Base-by-base conservation (phyloP, 2,329 filamentous ascomycete genomes). In the Trichoderma sp. region DNA sequence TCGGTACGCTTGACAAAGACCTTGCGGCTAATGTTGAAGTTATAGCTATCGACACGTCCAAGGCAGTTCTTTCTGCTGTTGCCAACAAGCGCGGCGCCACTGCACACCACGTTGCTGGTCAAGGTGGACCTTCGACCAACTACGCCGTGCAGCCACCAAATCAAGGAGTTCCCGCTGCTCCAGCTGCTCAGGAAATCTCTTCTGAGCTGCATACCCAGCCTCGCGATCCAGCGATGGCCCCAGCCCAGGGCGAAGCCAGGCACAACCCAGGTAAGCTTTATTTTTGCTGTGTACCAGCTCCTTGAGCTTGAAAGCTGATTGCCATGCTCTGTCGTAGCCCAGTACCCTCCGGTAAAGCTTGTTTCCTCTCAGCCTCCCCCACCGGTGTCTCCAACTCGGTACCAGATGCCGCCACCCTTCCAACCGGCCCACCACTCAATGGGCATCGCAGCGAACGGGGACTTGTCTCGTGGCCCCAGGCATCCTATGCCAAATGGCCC, bases 341-440 rank as follows among this genome's bases (percentile, higher is more conserved):
- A 70, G 31, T 61, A 69, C 29, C 65, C 31, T 4, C 35, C 65
- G 2, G 47, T 61, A n/a, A 64, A 64, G 55, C 59, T 69, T 59
- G 58, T 47, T 33, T 70, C 63, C 43, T 58, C 72, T 70, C 76
- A 75, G 67, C 78, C 75, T 31, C 78, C 75, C 29, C 74, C 78
- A 2, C 73, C 75, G 68, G 73, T 79, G 8, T 77, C 79, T 27
- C 76, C 78, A 5, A 75, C 76, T 35, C 77, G 77, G 72, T 83
- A 83, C 73, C 81, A 82, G 70, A 80, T 83, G 78, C 82, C 81
- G 52, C 81, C 81, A 53, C 76, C 80, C 16, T 83, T 83, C 70
- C 78, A 81, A 67, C 81, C 81, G 58, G 74, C 76, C 21, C 75
- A 74, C 57, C 76, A 77, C 56, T 72, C 77, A 13, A 70, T 77